Percentiles rank a stretch among this genome's conserved stretches.
Conservation (phyloP, 2,329 filamentous ascomycete genomes). For the Paramyrothecium sp. region DNA sequence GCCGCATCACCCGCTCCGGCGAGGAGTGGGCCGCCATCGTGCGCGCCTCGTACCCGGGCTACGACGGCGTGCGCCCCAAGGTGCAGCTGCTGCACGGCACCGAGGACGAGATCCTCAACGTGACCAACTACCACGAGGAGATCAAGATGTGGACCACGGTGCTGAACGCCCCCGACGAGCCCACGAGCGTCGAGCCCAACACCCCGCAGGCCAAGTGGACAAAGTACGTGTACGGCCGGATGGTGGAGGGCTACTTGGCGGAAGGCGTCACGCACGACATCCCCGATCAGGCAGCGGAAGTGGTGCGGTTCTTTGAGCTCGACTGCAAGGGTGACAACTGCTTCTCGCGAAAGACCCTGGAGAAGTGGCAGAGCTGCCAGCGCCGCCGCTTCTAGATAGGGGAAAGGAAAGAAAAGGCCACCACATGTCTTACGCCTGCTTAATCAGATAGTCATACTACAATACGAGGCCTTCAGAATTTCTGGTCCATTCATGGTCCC, state of each 20-base stretch:
- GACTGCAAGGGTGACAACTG: neutral
- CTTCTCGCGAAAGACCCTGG: constrained; percentile 1
- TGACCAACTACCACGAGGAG: constrained; percentile 52
- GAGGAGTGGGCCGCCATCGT: constrained; percentile 33
- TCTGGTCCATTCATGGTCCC: too few relatives aligned
- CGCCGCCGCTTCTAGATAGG: neutral
- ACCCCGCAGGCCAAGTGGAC: neutral
- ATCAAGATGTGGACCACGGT: constrained; percentile 52
- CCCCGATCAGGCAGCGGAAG: neutral
- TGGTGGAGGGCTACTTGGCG: neutral
- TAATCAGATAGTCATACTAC: too few relatives aligned
- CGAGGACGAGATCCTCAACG: constrained; percentile 47
- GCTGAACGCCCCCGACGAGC: neutral
- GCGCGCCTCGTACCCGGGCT: constrained; percentile 44
- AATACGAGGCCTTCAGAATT: too few relatives aligned
- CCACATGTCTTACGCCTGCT: too few relatives aligned
- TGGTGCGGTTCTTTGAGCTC: constrained; percentile 1
- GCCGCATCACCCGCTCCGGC: constrained; percentile 32
- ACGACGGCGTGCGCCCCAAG: constrained; percentile 49
- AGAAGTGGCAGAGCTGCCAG: neutral
- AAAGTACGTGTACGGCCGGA: constrained; percentile 1
- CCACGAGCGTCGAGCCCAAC: neutral
- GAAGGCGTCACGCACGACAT: constrained; percentile 4
- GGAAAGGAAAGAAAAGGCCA: neutral
- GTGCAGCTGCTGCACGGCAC: constrained; percentile 59